These are phyloP conservation scores for Penicillium paneum DNA, from an alignment of 2,329 filamentous ascomycete genomes.

Conservation along the genomic window DNA sequence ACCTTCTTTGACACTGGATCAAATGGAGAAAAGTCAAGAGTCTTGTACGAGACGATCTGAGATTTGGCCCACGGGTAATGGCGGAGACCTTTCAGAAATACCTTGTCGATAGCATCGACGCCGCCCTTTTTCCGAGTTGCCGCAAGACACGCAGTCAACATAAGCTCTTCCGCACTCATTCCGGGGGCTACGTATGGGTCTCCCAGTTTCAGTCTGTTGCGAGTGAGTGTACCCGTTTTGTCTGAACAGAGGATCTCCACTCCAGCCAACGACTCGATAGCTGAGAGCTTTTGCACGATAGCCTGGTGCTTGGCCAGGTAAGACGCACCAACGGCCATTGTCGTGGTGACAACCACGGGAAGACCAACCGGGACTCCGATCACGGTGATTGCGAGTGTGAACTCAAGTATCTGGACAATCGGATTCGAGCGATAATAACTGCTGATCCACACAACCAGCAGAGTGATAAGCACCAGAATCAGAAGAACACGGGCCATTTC, in stretches of 20 bases:
- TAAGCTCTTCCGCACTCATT: conserved; percentile 81
- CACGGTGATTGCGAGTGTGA: conserved; percentile 85
- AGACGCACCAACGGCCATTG: conserved; percentile 89
- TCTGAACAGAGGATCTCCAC: conserved; percentile 93
- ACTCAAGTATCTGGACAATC: conserved; percentile 75
- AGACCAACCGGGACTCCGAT: conserved; percentile 92
- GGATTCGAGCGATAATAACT: conserved; percentile 83
- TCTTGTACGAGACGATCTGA: conserved; percentile 78
- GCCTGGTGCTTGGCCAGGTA: conserved; percentile 91
- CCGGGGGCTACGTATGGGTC: conserved; percentile 81
- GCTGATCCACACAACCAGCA: conserved; percentile 79
- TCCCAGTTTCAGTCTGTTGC: conserved; percentile 86
- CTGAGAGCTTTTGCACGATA: conserved; percentile 87
- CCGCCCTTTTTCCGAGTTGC: conserved; percentile 93
- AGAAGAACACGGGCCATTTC: conserved; percentile 79
- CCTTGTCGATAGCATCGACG: conserved; percentile 92
- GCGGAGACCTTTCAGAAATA: conserved; percentile 81
- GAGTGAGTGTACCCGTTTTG: conserved; percentile 90
- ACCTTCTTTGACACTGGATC: conserved; percentile 95
- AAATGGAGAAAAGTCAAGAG: conserved; percentile 81
- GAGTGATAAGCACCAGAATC: conserved; percentile 74
- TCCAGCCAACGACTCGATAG: conserved; percentile 87
- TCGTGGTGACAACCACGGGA: conserved; percentile 87
- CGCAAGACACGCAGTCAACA: conserved; percentile 86
- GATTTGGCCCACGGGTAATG: conserved; percentile 79